Base-by-base conservation (phyloP, 257 asterid species). In the Gentiana dahurica region DNA sequence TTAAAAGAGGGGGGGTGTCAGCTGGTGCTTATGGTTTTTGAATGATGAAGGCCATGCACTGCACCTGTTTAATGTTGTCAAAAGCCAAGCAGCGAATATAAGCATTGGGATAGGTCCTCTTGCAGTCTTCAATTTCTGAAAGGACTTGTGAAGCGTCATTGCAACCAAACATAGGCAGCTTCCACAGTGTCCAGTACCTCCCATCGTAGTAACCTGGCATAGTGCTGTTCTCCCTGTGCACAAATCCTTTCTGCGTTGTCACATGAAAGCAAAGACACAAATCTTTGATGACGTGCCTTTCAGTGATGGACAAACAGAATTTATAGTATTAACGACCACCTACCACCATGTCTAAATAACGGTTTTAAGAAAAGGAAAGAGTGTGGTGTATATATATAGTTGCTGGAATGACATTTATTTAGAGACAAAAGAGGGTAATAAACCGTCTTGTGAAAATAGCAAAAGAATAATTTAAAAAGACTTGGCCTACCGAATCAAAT, bases 91-190 rank as follows among this genome's bases (percentile, higher is more conserved):
- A 75, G 3, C 84, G 82, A 58, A 79, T 79, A 33, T 64, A 79
- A 62, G 79, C 77, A 45, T 73, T 67, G 15, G 87, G 83, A 53
- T 83, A 73, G 11, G 73, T 77, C 43, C 65, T 70, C 55, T 64
- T 75, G 75, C 85, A 77, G 48, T 73, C 79, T n/a, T 75, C 63
- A 34, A 82, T 68, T 60, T 79, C 80, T 49, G 57, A 49, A 15
- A 79, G 69, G 49, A 75, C 80, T 38, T 59, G 77, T 13, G 80
- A 63, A 3, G 78, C 54, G 24, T 69, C 75, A 12, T 9, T 74
- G 73, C 85, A 78, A 1, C 89, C 79, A 55, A 81, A 76, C 89
- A 71, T 78, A 6, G 86, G 89, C 68, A 81, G 71, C 69, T 76
- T 76, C 83, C 85, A 74, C 36, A 81, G 46, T 7, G 85, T 78